Base-by-base conservation (phyloP, 2,329 filamentous ascomycete genomes). In the Xylaria sp. region DNA sequence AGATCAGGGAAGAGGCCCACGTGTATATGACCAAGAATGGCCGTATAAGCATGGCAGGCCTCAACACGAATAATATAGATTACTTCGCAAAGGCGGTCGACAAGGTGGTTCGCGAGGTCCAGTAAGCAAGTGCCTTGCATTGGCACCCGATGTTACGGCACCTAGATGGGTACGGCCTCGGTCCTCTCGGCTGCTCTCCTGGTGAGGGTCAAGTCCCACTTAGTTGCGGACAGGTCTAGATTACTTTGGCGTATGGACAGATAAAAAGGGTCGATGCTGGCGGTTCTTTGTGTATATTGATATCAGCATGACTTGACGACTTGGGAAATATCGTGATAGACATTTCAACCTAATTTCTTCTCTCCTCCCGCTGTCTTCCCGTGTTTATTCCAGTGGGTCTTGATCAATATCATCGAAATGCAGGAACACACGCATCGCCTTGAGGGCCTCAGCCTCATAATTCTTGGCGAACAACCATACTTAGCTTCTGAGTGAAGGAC, bases 21-120 rank as follows among this genome's bases (percentile, higher is more conserved):
- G 83, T 95, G 55, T 95, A 95, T 80, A 93, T 94, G 86, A 98
- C 94, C 68, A 97, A 97, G 86, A 99, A 99, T 74, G 95, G 95
- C 21, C 90, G 95, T 49, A 97, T 98, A 78, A 96, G 91, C 75
- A 98, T 99, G 94, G 95, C 95, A 4, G 95, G 95, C n/a, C 80
- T 98, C 68, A 98, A 98, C 78, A 90, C 91, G 25, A 81, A 89
- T 72, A 99, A 98, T 75, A 84, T 98, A 61, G 92, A 97, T 57
- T 97, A 97, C 79, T 91, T 98, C 72, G 95, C 93, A 48, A 88
- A 90, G 77, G 92, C 94, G 0, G 86, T 98, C 11, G 90, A 97
- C 75, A 90, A 90, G 77, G 91, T 94, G 31, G 92, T 98, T 25
- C 80, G 85, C 67, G 85, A 84, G 74, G 70, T 66, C 17, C 62